phyloP scores from a whole-genome alignment of 108 stramenopile species.

The Pseudonitzschia multiseries region DNA sequence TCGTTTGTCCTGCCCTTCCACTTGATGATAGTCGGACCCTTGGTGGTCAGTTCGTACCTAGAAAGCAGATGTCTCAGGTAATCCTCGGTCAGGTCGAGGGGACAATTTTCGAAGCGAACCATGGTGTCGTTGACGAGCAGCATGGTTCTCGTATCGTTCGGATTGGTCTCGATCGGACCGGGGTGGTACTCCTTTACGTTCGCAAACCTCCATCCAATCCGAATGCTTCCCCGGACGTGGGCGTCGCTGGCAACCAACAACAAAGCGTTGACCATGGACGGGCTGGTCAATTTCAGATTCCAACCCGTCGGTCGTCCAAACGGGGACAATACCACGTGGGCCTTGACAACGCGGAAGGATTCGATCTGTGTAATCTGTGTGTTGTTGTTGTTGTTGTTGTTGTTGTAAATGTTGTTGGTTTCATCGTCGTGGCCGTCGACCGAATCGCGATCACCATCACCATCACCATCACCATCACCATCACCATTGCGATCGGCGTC shows the following conservation, averaged over 20 bases:
- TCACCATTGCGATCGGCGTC: too few species aligned
- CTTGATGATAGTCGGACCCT: slow-evolving; percentile 22
- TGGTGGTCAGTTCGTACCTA: slow-evolving; percentile 41
- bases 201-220: slow-evolving; percentile 41
- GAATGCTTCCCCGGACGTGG: slow-evolving; percentile 12
- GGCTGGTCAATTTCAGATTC: slow-evolving; percentile 43
- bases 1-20: slow-evolving; percentile 34
- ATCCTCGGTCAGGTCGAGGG: slow-evolving; percentile 16
- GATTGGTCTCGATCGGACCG: background rate
- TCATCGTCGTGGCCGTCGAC: background rate
- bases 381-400: too few species aligned
- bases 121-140: slow-evolving; percentile 41
- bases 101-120: slow-evolving; percentile 56
- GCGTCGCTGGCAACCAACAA: slow-evolving; percentile 21
- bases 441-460: background rate
- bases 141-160: background rate
- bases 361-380: background rate
- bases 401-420: too few species aligned
- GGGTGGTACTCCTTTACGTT: slow-evolving; percentile 22
- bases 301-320: slow-evolving; percentile 56
- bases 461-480: background rate
- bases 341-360: slow-evolving; percentile 29
- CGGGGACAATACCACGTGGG: slow-evolving; percentile 42
- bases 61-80: slow-evolving; percentile 34
- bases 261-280: slow-evolving; percentile 42